These are phyloP conservation scores for Suillus lakei DNA, from an alignment of 768 basidiomycete species.

Conservation along the genomic window DNA sequence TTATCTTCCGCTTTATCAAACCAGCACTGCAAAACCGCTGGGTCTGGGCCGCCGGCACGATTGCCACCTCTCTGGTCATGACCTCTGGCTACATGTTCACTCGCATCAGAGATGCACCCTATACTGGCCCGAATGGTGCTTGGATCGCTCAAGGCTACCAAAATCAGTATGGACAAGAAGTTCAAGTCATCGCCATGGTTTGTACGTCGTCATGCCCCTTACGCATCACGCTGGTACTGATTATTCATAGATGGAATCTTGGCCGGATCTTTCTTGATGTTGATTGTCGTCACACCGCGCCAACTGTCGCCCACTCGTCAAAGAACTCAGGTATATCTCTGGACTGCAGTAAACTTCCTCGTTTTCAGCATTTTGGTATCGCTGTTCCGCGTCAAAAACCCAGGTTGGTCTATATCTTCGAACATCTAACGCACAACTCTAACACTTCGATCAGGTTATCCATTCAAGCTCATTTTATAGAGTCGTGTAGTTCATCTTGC, in stretches of 20 bases:
- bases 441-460: slow-evolving; percentile 58
- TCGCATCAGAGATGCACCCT: slow-evolving; percentile 84
- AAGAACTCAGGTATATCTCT: slow-evolving; percentile 86
- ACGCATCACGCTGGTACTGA: slow-evolving; percentile 11
- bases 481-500: slow-evolving; percentile 22
- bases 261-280: slow-evolving; percentile 76
- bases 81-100: slow-evolving; percentile 97
- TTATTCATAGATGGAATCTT: slow-evolving; percentile 76
- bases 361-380: slow-evolving; percentile 87
- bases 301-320: slow-evolving; percentile 76
- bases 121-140: slow-evolving; percentile 59
- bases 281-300: slow-evolving; percentile 81
- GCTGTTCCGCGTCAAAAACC: slow-evolving; percentile 90
- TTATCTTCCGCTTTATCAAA: slow-evolving; percentile 62
- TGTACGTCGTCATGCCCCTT: slow-evolving; percentile 59
- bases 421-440: slow-evolving; percentile 6
- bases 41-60: slow-evolving; percentile 73
- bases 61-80: slow-evolving; percentile 77
- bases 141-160: slow-evolving; percentile 92
- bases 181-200: slow-evolving; percentile 80
- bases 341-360: slow-evolving; percentile 80
- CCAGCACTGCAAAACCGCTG: slow-evolving; percentile 74
- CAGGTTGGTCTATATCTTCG: slow-evolving; percentile 52
- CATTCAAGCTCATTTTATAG: slow-evolving; percentile 78
- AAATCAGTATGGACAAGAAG: slow-evolving; percentile 92